Evolutionary conservation across 257 asterid species (phyloP), one percentile per base, ranked within the genome.

Genomic region (Thymus mandschuricus): DNA sequence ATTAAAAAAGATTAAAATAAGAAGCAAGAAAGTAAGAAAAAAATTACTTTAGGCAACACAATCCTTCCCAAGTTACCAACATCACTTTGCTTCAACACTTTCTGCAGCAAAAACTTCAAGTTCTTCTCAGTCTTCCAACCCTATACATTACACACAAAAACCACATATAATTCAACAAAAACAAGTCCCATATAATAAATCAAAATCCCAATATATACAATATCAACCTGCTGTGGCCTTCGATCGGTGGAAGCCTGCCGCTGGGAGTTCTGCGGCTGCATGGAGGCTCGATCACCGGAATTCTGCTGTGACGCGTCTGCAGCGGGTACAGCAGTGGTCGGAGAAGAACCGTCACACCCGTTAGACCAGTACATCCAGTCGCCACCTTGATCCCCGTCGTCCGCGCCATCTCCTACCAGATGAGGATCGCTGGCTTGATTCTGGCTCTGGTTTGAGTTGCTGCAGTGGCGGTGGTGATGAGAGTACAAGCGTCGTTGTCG

Each of bases 71-170:
- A 85, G 73, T 78, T 89, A 60, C 99, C 99, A 72, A 95, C 98
- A 80, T 95, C 98, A 59, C 99, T 95, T 80, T 95, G 99, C 85
- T 95, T 95, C 84, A 95, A 78, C 63, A 95, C 99, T 77, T 95
- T 95, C 91, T 95, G 99, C 75, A 95, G 82, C 86, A 95, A 78
- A 79, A 92, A 89, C 80, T 86, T 89, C 83, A 95, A 80, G 75
- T 88, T 92, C 80, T 86, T 89, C 75, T 92, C 99, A 1, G 85
- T 62, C 75, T 85, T 92, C 82, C 68, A 85, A 2, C 87, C 84
- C 92, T 87, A 43, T 21, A 21, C 21, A 21, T 15, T 34, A 54
- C 1, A 57, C 33, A 57, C 41, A 30, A 69, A 69, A 49, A 40
- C 2, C 49, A 61, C 21, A 21, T 21, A 21, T 21, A 21, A 21